Evolutionary conservation across 371 early-diverging fungal species (phyloP).

Genomic region (Parasitella parasitica): DNA sequence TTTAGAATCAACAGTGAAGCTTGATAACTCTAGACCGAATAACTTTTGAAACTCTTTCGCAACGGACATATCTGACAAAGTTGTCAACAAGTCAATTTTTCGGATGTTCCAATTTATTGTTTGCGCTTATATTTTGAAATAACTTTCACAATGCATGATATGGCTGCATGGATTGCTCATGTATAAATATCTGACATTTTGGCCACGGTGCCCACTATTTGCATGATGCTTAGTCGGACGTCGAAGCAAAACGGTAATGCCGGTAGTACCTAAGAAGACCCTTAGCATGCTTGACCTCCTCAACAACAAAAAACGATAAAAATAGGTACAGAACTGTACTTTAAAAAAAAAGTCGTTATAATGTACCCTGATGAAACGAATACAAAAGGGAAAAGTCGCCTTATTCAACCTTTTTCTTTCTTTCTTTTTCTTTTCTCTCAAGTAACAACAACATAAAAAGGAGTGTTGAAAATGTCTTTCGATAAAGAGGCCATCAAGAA

Average conservation of each 20-base stretch:
- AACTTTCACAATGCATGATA: neutral
- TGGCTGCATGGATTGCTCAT: conserved; percentile 7
- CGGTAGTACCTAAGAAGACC: neutral
- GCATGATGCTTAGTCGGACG: neutral
- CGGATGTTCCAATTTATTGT: neutral
- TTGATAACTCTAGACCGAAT: conserved; percentile 2
- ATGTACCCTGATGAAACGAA: neutral
- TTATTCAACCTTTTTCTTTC: conserved; percentile 6
- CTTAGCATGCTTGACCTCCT: too few species aligned
- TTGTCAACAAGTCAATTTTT: neutral
- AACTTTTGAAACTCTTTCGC: conserved; percentile 9
- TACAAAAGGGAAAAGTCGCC: neutral
- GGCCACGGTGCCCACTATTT: neutral
- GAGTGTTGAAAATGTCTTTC: conserved; percentile 30
- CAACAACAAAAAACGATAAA: neutral
- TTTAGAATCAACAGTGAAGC: conserved; percentile 59
- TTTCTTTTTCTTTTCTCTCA: conserved; percentile 1
- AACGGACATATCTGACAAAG: neutral
- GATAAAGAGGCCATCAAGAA: conserved; percentile 31
- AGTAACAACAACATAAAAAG: neutral
- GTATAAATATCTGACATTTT: conserved; percentile 13
- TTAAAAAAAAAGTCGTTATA: neutral
- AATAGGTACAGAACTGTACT: neutral
- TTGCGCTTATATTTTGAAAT: neutral
- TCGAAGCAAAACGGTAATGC: neutral